Evolutionary conservation across 192 early-diverging fungal genomes (phyloP), one percentile per base, ranked within the genome.

Genomic region (Coemansia pectinata): DNA sequence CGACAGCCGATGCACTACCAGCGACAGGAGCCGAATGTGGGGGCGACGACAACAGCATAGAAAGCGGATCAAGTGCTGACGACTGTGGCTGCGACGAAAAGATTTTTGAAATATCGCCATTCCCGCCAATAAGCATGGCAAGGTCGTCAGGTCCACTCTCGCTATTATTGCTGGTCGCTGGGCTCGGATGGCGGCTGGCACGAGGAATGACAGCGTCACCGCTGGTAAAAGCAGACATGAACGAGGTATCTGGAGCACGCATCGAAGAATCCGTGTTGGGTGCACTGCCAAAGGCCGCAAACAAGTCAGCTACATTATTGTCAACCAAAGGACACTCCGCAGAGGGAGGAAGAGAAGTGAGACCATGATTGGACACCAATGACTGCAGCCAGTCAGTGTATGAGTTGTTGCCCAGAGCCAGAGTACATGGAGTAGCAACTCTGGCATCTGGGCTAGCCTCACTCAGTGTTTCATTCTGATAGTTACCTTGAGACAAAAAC

Each of bases 121-220:
- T 12, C n/a, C 40, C 65, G 12, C 65, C 63, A 41, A 81, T 69
- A 25, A 77, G 62, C 65, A 72, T 29, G 0, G 70, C 70, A 34
- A 82, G 65, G 17, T 74, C 69, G 6, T 74, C 72, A 14, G 62
- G 65, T 33, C 65, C 66, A 36, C 76, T 78, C 29, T 78, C 76
- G 65, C 70, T 77, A 58, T 75, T 73, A 59, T 71, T 79, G 25
- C 52, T 53, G 25, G 72, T 70, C 2, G 70, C 39, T 0, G 79
- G 79, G 38, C 79, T 81, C 11, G 70, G 65, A 42, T 76, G 74
- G 3, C 79, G 62, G 23, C 74, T 81, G 7, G 34, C 53, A 5
- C 71, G 70, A 31, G 79, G 79, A 19, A 81, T 72, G 0, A 72
- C 74, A 2, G 79, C 79, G n/a, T 81, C 74, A 10, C 61, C 71